phyloP scores from a whole-genome alignment of 192 early-diverging fungal genomes.

The Spinellus fusiger region DNA sequence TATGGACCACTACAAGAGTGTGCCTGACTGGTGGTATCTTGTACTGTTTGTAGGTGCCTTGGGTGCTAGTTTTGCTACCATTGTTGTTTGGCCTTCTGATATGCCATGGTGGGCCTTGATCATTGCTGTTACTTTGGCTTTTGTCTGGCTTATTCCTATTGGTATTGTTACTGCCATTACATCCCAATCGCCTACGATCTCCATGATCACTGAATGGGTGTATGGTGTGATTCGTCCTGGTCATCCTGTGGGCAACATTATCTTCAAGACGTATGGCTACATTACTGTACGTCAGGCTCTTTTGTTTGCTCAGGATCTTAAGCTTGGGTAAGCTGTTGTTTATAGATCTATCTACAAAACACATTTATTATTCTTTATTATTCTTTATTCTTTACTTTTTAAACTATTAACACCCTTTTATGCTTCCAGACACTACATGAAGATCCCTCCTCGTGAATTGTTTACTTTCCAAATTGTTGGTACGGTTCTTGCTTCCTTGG shows the following conservation, averaged over 20 bases:
- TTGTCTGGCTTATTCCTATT: conserved; percentile 52
- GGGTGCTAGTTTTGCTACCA: conserved; percentile 44
- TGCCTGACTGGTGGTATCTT: conserved; percentile 76
- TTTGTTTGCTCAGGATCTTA: conserved; percentile 58
- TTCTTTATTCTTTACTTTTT: background rate
- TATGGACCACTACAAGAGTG: conserved; percentile 70
- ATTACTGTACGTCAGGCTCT: conserved; percentile 57
- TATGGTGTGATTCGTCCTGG: conserved; percentile 61
- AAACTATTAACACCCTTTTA: too few relatives aligned
- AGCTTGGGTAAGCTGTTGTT: conserved; percentile 47
- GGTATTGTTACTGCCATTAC: conserved; percentile 62
- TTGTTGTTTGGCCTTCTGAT: conserved; percentile 41
- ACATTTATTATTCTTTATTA: background rate
- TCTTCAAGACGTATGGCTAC: conserved; percentile 65
- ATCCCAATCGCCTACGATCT: conserved; percentile 48
- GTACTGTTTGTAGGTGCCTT: conserved; percentile 47
- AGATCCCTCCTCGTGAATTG: conserved; percentile 75
- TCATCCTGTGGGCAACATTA: conserved; percentile 54
- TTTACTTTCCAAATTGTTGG: conserved; percentile 74
- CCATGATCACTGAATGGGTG: conserved; percentile 64
- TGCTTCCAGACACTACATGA: conserved; percentile 78
- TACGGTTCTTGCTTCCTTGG: conserved; percentile 61
- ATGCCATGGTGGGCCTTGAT: conserved; percentile 60
- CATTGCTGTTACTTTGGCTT: conserved; percentile 42
- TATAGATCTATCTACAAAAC: background rate